A percentile compares a stretch with the other conserved stretches of the same genome.
Conservation (phyloP, 768 basidiomycete genomes). For the Russula sp. region DNA sequence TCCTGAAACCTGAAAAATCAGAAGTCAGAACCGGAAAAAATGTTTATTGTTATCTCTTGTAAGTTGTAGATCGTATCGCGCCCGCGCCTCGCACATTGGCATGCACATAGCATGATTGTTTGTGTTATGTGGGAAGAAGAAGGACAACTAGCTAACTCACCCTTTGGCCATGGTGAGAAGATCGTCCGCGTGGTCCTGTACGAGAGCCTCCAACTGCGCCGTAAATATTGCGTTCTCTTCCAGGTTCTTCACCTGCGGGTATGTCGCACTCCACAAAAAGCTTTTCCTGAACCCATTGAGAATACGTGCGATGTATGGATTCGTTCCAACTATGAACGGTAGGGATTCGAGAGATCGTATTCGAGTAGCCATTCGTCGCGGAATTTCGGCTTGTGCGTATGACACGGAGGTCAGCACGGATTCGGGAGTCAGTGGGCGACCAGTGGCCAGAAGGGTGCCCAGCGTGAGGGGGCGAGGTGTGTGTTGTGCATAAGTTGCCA, state of each 20-base stretch:
- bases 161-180: conserved; percentile 91
- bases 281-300: conserved; percentile 66
- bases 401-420: conserved; percentile 73
- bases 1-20: conserved; percentile 70
- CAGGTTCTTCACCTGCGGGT: conserved; percentile 60
- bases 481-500: conserved; percentile 61
- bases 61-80: not conserved
- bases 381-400: conserved; percentile 73
- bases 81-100: too few species aligned
- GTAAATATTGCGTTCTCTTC: conserved; percentile 70
- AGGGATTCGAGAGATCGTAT: conserved; percentile 71
- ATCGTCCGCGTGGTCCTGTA: conserved; percentile 78
- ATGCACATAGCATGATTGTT: not conserved
- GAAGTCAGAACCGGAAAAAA: too few species aligned
- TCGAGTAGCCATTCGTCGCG: conserved; percentile 69
- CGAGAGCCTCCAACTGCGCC: conserved; percentile 63
- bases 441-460: conserved; percentile 69
- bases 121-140: not conserved
- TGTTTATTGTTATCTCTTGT: not conserved
- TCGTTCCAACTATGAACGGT: conserved; percentile 87
- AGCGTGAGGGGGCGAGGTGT: conserved; percentile 69
- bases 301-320: conserved; percentile 76
- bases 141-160: conserved; percentile 38
- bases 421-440: conserved; percentile 64
- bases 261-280: conserved; percentile 65